Conservation (phyloP, 2,329 filamentous ascomycete species). For the Aureobasidium sp. region DNA sequence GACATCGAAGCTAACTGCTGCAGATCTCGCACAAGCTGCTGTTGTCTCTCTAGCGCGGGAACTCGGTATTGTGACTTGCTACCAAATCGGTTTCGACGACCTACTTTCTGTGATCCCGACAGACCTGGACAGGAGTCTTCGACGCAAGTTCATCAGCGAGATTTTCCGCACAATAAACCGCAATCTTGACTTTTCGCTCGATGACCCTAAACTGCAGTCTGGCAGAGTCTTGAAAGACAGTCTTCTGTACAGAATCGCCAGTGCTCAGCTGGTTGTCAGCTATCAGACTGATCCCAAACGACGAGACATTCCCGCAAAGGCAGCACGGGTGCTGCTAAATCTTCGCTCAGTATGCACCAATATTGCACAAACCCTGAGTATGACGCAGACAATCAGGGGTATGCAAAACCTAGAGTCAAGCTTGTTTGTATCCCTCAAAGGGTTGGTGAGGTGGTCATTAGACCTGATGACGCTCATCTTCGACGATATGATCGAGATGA, state of each 20-base stretch:
- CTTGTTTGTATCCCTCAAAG: constrained; percentile 62
- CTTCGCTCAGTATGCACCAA: constrained; percentile 51
- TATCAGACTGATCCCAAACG: constrained; percentile 52
- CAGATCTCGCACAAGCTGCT: constrained; percentile 19
- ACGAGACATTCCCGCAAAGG: constrained; percentile 61
- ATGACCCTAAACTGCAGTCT: constrained; percentile 54
- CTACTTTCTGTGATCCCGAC: constrained; percentile 35
- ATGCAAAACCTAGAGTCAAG: constrained; percentile 38
- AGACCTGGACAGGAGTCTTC: constrained; percentile 45
- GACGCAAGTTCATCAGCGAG: constrained; percentile 55
- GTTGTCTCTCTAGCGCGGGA: constrained; percentile 26
- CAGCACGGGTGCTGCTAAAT: constrained; percentile 67
- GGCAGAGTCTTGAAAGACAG: constrained; percentile 60
- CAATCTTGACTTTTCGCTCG: constrained; percentile 73
- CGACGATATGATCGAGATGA: constrained; percentile 39
- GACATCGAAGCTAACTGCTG: background rate
- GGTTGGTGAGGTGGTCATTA: constrained; percentile 70
- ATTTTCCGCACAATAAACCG: constrained; percentile 64
- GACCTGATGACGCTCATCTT: constrained; percentile 53
- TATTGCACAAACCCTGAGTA: constrained; percentile 19
- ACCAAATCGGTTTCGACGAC: constrained; percentile 41
- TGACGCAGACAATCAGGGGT: constrained; percentile 15
- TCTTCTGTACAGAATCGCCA: constrained; percentile 65
- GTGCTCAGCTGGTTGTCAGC: constrained; percentile 70
- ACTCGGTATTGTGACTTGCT: constrained; percentile 28